Percentiles rank a stretch among this genome's conserved stretches.
Conservation (phyloP, 163 green algal species). For the Chlorella variabilis region DNA sequence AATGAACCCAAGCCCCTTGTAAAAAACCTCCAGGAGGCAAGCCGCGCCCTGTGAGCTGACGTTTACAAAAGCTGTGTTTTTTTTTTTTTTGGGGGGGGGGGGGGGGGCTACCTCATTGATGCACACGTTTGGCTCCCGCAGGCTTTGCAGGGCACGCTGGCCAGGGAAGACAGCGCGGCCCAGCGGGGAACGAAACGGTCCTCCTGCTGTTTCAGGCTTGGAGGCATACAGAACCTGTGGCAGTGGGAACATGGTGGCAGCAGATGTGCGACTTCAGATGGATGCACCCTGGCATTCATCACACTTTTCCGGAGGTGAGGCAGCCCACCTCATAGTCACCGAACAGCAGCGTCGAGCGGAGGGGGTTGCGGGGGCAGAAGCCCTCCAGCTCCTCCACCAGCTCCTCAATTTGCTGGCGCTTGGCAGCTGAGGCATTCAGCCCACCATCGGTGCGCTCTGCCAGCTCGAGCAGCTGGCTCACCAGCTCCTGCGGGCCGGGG, state of each 20-base stretch:
- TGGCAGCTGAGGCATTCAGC: background rate
- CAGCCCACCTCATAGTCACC: slow-evolving; percentile 48
- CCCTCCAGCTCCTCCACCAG: slow-evolving; percentile 43
- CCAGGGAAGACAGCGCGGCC: slow-evolving; percentile 36
- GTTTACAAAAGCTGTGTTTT: too few relatives aligned
- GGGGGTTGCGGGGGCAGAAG: slow-evolving; percentile 32
- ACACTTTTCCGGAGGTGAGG: too few relatives aligned
- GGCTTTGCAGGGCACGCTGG: slow-evolving; percentile 31
- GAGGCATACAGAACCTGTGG: slow-evolving; percentile 40
- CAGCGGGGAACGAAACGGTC: slow-evolving; percentile 33
- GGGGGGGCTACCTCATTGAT: slow-evolving; percentile 27
- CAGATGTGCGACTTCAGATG: background rate
- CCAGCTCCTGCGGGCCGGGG: slow-evolving; percentile 22
- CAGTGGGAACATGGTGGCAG: background rate
- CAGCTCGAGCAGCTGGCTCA: slow-evolving; percentile 38
- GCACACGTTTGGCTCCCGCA: slow-evolving; percentile 31
- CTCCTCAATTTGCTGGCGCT: slow-evolving; percentile 30
- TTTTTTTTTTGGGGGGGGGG: background rate
- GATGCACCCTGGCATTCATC: too few relatives aligned
- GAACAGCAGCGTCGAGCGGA: slow-evolving; percentile 37
- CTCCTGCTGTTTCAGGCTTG: slow-evolving; percentile 40
- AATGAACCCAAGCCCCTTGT: slow-evolving; percentile 50
- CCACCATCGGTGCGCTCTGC: slow-evolving; percentile 34
- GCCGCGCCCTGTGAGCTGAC: too few relatives aligned
- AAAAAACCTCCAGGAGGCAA: slow-evolving; percentile 16